Conservation (phyloP, 2,329 filamentous ascomycete species). For the Penicillium sp. region DNA sequence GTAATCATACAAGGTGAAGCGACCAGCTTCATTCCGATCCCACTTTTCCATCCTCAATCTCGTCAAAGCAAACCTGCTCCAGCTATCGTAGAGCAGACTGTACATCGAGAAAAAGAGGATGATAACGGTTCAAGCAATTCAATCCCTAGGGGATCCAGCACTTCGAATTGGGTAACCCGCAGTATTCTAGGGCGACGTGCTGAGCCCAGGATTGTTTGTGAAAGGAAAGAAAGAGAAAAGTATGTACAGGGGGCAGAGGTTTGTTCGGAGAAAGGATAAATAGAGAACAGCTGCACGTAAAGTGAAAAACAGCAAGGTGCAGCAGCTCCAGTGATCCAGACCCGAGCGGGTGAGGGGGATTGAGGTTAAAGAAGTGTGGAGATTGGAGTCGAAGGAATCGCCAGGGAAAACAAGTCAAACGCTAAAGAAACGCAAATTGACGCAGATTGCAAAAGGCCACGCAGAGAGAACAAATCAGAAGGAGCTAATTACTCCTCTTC, state of each 20-base stretch:
- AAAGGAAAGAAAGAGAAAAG: slow-evolving; percentile 7
- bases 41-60: slow-evolving; percentile 18
- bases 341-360: neutral
- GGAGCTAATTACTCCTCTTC: slow-evolving; percentile 50
- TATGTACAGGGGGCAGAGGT: slow-evolving; percentile 21
- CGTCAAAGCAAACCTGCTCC: slow-evolving; percentile 16
- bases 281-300: neutral
- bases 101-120: slow-evolving; percentile 3
- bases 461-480: neutral
- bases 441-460: neutral
- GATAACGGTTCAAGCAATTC: slow-evolving; percentile 18
- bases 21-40: slow-evolving; percentile 18
- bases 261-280: neutral
- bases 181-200: slow-evolving; percentile 10
- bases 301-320: neutral
- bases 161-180: slow-evolving; percentile 15
- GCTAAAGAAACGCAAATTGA: neutral
- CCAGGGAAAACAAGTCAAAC: neutral
- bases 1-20: slow-evolving; percentile 42
- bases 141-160: slow-evolving; percentile 10
- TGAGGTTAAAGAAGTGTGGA: neutral
- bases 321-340: neutral
- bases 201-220: slow-evolving; percentile 15
- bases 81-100: neutral
- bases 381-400: neutral